A percentile compares a stretch with the other conserved stretches of the same genome.
Evolutionary conservation across 441 rosid genomes (phyloP).

Genomic region (Croton laevigatus): DNA sequence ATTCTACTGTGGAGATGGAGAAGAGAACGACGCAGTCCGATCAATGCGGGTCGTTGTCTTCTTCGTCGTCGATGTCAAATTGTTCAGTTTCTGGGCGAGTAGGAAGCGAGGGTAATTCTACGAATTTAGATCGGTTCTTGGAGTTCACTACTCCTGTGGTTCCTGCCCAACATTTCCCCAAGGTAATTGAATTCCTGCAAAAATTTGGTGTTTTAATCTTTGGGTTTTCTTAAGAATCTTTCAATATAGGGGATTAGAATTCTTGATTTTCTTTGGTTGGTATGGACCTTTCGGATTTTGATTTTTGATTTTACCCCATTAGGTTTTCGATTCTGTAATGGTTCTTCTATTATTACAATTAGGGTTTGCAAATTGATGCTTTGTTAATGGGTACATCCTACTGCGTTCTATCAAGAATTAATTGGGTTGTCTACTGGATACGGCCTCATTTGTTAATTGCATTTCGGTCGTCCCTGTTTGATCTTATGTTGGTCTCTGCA

Average conservation of each 20-base stretch:
- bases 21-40: slow-evolving; percentile 30
- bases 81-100: slow-evolving; percentile 37
- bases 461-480: not conserved
- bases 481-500: not conserved
- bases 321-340: not conserved
- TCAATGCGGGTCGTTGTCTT: slow-evolving; percentile 36
- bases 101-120: slow-evolving; percentile 17
- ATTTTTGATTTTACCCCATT: not conserved
- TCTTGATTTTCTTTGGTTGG: not conserved
- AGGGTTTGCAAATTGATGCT: slow-evolving; percentile 15
- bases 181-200: slow-evolving; percentile 37
- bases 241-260: not conserved
- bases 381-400: not conserved
- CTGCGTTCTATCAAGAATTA: not conserved
- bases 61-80: slow-evolving; percentile 27
- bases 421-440: not conserved
- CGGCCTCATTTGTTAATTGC: not conserved
- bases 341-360: not conserved
- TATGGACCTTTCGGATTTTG: slow-evolving; percentile 9
- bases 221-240: not conserved
- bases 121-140: slow-evolving; percentile 82
- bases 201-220: not conserved
- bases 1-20: slow-evolving; percentile 21
- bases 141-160: slow-evolving; percentile 70
- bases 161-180: slow-evolving; percentile 54